phyloP scores from a whole-genome alignment of 192 early-diverging fungal genomes.

The Phlyctochytrium planicorne region DNA sequence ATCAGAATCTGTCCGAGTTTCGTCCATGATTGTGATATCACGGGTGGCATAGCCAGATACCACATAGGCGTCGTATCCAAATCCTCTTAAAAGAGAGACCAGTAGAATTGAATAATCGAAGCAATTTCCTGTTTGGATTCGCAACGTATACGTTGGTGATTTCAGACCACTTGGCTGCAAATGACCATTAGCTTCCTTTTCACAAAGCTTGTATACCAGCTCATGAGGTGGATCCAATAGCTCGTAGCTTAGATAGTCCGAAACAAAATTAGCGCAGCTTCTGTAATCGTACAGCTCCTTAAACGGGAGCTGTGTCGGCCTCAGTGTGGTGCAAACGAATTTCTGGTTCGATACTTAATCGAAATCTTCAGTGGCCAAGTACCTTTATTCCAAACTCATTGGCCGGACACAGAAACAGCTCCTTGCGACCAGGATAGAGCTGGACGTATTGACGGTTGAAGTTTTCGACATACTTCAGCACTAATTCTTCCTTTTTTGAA shows the following conservation, averaged over 20 bases:
- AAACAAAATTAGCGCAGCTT: slow-evolving; percentile 51
- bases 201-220: slow-evolving; percentile 38
- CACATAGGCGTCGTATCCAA: slow-evolving; percentile 62
- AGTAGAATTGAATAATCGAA: slow-evolving; percentile 56
- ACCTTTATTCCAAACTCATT: slow-evolving; percentile 59
- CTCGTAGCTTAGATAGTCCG: slow-evolving; percentile 54
- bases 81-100: slow-evolving; percentile 52
- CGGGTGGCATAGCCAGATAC: slow-evolving; percentile 56
- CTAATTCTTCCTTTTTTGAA: slow-evolving; percentile 44
- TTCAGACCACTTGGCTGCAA: slow-evolving; percentile 42
- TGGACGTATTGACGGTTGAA: slow-evolving; percentile 58
- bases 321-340: slow-evolving; percentile 56
- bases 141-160: slow-evolving; percentile 52
- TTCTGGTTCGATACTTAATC: slow-evolving; percentile 33
- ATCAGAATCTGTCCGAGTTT: slow-evolving; percentile 42
- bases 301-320: slow-evolving; percentile 55
- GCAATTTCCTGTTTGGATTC: slow-evolving; percentile 51
- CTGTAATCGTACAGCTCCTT: slow-evolving; percentile 57
- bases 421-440: slow-evolving; percentile 55
- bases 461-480: slow-evolving; percentile 56
- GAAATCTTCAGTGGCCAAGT: background rate
- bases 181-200: background rate
- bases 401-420: slow-evolving; percentile 40
- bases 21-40: slow-evolving; percentile 53
- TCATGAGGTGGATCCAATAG: slow-evolving; percentile 57